Base-by-base conservation (phyloP, 1,139 yeast genomes). In the Candida sp. region DNA sequence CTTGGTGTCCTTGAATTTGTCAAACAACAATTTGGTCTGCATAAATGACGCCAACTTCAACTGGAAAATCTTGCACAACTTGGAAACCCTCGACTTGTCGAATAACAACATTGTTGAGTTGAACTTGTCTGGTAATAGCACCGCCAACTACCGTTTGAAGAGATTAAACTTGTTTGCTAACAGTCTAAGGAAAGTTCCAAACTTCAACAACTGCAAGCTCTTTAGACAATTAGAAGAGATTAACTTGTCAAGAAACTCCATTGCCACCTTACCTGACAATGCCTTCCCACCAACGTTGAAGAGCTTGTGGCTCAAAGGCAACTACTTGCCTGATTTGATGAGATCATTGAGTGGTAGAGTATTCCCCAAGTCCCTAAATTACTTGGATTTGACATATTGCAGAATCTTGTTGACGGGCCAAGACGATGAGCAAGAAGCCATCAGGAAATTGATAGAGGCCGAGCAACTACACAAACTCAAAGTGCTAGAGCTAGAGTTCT, bases 231-330 rank as follows among this genome's bases (percentile, higher is more conserved):
- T 70, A 12, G 33, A 46, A 33, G 45, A 53, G 3, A 47, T 69
- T 7, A 60, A 69, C 45, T 53, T 69, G 23, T 62, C 71, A 1
- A 55, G 66, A 48, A 69, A 69, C 46, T 47, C 66, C 31, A 51
- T 69, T n/a, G 51, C 63, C 6, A 48, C 46, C 5, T 54, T 59
- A 23, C 32, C 51, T 5, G 39, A 17, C 30, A 39, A 44, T 17
- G 47, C 49, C 26, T 58, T 66, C 43, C 63, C 69, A 4, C 12
- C 46, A 2, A 34, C 48, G 2, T 45, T 64, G 42, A 48, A 41
- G 7, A 41, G 35, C 6, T 56, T 67, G 25, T 58, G 62, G 34
- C 56, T 68, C 26, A 51, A 60, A 4, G 68, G 70, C 3, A 68
- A 68, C 47, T 57, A 59, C 46, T 51, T 66, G 11, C 38, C 51